Evolutionary conservation across 2,329 filamentous ascomycete genomes (phyloP).

Genomic region (Penicillium sp.): DNA sequence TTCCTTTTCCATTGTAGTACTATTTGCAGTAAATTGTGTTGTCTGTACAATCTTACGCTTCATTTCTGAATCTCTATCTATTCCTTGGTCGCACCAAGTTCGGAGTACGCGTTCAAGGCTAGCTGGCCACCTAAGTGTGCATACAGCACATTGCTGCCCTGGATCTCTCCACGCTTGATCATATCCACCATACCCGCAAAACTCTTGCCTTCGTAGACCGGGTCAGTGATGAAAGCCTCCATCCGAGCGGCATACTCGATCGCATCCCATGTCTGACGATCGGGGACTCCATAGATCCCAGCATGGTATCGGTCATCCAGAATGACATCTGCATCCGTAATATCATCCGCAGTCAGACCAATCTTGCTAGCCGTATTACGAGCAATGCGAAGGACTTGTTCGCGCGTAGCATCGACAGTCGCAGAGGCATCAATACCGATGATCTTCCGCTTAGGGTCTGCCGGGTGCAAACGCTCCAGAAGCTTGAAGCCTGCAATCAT

Average conservation of each 20-base stretch:
- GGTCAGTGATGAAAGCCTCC: conserved; percentile 73
- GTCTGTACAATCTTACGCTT: neutral
- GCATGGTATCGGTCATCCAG: conserved; percentile 68
- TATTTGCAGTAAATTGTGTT: neutral
- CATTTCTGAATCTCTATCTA: neutral
- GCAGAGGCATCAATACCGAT: conserved; percentile 68
- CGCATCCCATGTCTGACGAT: conserved; percentile 64
- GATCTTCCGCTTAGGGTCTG: conserved; percentile 52
- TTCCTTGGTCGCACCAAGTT: conserved; percentile 32
- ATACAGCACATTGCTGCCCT: conserved; percentile 67
- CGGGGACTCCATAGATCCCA: conserved; percentile 67
- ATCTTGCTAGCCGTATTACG: conserved; percentile 64
- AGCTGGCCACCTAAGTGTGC: conserved; percentile 71
- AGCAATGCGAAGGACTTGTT: conserved; percentile 68
- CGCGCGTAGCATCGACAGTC: conserved; percentile 61
- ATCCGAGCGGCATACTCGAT: conserved; percentile 68
- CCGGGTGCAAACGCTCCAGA: conserved; percentile 49
- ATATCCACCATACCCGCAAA: conserved; percentile 71
- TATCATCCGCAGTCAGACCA: conserved; percentile 60
- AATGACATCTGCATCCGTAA: conserved; percentile 63
- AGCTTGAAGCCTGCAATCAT: conserved; percentile 74
- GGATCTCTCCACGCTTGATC: conserved; percentile 63
- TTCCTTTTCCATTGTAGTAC: neutral
- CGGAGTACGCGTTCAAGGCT: conserved; percentile 67
- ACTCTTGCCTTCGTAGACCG: conserved; percentile 76